Base-by-base conservation (phyloP, 2,329 filamentous ascomycete species). In the Cytospora mali region DNA sequence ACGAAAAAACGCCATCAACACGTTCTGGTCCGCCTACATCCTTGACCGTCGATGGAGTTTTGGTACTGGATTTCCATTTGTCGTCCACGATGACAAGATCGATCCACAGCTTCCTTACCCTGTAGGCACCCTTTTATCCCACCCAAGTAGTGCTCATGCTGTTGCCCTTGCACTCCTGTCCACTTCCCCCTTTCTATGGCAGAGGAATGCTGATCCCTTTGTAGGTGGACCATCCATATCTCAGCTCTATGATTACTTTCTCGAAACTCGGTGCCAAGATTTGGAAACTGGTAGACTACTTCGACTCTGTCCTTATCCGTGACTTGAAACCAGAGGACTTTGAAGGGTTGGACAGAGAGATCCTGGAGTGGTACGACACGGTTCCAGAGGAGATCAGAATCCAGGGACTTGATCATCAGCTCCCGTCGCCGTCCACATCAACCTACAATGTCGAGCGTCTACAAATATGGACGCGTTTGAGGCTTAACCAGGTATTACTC, bases 41-140 rank as follows among this genome's bases (percentile, higher is more conserved):
- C 80, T 97, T 46, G 93, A 97, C 72, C 83, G 92, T 46, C 83
- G 93, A 56, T 97, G 92, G 92, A 92, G 90, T 66, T 92, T 97
- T 69, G 91, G 89, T n/a, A 93, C 91, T 0, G 93, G 93, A 0
- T 83, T 97, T 74, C 93, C 93, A 0, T 96, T 92, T 76, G 88
- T 91, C 2, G 80, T 96, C 39, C 89, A 94, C 67, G 93, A 97
- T 70, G 85, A 90, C 18, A 92, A 96, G 71, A 91, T 97, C 64
- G 93, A 97, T 70, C 86, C 88, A 0, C 84, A 84, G 57, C 77
- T 97, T 25, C 92, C 91, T 2, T 88, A 90, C 70, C 93, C 93
- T 29, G 92, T 96, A 78, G 77, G 84, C 75, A 11, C n/a, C 16
- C 6, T 16, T 16, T 13, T 18, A 16, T 13, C 6, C 13, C 21